Percentiles rank a stretch among this genome's conserved stretches.
Conservation (phyloP, 1,139 yeast species). For the Yarrowia galli region DNA sequence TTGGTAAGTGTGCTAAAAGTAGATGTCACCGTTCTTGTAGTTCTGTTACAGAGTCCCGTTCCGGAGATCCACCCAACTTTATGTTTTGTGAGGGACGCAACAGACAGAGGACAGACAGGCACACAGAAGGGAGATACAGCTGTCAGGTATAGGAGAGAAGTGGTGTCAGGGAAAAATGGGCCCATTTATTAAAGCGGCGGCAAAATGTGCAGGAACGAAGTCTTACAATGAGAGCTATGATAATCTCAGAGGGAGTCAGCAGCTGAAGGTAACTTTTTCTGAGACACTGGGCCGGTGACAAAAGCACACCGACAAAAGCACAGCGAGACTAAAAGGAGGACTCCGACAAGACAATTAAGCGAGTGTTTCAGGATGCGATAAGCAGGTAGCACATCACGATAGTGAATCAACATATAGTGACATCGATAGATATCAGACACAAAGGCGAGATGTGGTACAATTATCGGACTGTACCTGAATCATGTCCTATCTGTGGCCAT, state of each 20-base stretch:
- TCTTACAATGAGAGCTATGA: no score
- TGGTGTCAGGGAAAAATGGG: not conserved
- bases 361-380: not conserved
- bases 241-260: no score
- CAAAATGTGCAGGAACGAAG: not conserved
- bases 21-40: no score
- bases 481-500: not conserved
- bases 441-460: no score
- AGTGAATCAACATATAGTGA: not conserved
- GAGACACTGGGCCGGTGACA: conserved; percentile 6
- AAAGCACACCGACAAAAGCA: no score
- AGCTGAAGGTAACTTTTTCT: conserved; percentile 1
- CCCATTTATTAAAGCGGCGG: not conserved
- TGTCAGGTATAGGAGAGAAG: not conserved
- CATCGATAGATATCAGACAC: no score
- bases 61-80: conserved; percentile 28
- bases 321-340: not conserved
- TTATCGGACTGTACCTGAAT: not conserved
- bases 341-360: conserved; percentile 23
- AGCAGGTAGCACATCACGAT: not conserved
- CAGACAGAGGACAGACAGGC: not conserved
- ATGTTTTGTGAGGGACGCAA: no score
- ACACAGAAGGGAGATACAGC: conserved; percentile 7
- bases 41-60: not conserved
- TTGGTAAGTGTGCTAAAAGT: not conserved